Evolutionary conservation across 176 grass and related monocot genomes (phyloP).

Genomic region (Olyra latifolia): DNA sequence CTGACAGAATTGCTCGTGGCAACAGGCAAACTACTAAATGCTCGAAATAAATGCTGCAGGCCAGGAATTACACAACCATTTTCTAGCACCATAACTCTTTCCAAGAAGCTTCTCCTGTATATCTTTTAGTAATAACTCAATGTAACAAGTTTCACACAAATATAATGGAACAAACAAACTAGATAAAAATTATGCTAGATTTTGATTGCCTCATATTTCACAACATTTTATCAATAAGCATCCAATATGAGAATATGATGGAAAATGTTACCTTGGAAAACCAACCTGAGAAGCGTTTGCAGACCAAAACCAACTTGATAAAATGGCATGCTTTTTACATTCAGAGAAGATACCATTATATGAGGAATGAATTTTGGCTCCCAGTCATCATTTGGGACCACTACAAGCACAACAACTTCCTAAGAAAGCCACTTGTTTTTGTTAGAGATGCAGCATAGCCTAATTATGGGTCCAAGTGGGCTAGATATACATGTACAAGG

Average conservation of each 20-base stretch:
- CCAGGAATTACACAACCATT: not conserved
- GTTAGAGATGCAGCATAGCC: too few relatives aligned
- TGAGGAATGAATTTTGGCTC: conserved; percentile 24
- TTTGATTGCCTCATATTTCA: not conserved
- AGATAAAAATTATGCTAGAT: not conserved
- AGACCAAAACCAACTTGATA: not conserved
- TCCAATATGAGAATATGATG: conserved; percentile 2
- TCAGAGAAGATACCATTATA: not conserved
- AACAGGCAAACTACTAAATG: not conserved
- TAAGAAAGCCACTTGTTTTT: conserved; percentile 36
- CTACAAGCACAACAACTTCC: conserved; percentile 46
- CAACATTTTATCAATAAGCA: conserved; percentile 13
- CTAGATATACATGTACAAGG: too few relatives aligned
- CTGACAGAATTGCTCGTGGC: not conserved
- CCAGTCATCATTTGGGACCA: conserved; percentile 34
- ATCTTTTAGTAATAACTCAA: not conserved
- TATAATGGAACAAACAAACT: conserved; percentile 12
- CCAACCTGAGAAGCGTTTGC: not conserved
- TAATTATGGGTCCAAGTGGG: too few relatives aligned
- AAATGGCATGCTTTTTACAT: not conserved
- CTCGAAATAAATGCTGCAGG: not conserved
- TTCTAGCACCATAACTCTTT: not conserved
- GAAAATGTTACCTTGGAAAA: conserved; percentile 10
- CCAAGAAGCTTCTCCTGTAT: not conserved
- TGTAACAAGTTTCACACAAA: not conserved